phyloP scores from a whole-genome alignment of 2,329 filamentous ascomycete genomes.

The Penicillium palitans region DNA sequence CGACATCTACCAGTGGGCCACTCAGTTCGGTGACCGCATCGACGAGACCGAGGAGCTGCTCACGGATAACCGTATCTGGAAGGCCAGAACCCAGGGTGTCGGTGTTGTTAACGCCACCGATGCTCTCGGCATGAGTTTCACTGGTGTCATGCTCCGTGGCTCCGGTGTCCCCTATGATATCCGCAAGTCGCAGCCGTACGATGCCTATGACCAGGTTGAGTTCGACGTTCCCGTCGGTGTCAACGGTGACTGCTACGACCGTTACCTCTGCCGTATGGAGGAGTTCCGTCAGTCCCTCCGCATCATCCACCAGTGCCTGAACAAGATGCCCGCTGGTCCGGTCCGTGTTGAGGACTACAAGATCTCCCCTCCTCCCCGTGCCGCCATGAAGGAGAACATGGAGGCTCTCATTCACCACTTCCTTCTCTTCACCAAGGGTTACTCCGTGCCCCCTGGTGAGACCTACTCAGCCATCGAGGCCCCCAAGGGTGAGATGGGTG shows the following conservation, averaged over 20 bases:
- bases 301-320: slow-evolving; percentile 98
- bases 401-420: slow-evolving; percentile 99
- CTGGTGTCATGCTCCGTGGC: slow-evolving; percentile 95
- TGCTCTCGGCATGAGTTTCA: slow-evolving; percentile 95
- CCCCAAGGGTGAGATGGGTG: slow-evolving; percentile 99
- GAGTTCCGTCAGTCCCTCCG: slow-evolving; percentile 98
- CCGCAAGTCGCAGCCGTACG: slow-evolving; percentile 94
- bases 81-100: slow-evolving; percentile 83
- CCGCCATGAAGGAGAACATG: slow-evolving; percentile 99
- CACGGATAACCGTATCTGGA: slow-evolving; percentile 99
- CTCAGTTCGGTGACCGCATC: slow-evolving; percentile 96
- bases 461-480: slow-evolving; percentile 98
- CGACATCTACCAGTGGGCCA: slow-evolving; percentile 99
- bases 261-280: slow-evolving; percentile 98
- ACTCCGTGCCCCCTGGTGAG: slow-evolving; percentile 93
- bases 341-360: slow-evolving; percentile 99
- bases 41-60: slow-evolving; percentile 98
- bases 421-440: slow-evolving; percentile 97
- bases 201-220: slow-evolving; percentile 96
- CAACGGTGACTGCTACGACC: slow-evolving; percentile 98
- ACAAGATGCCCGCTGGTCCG: slow-evolving; percentile 96
- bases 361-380: slow-evolving; percentile 88
- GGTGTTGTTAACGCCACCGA: slow-evolving; percentile 90
- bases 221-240: slow-evolving; percentile 96
- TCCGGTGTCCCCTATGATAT: slow-evolving; percentile 96